Evolutionary conservation across 331 rosid species (phyloP).

Genomic region (Acacia pycnantha): DNA sequence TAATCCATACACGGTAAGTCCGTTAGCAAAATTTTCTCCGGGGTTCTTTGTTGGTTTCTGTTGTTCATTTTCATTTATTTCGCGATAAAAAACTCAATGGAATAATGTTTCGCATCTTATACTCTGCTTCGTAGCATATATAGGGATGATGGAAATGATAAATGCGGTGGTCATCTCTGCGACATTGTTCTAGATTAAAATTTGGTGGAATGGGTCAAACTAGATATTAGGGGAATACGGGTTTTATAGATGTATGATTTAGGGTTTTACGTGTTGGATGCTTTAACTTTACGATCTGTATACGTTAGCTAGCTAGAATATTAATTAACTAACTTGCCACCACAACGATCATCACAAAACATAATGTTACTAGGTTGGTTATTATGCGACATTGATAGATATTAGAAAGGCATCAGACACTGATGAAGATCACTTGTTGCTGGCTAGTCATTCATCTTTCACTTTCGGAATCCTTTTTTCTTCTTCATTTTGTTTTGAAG

Average conservation of each 20-base stretch:
- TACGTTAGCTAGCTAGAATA: background rate
- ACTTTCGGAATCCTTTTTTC: background rate
- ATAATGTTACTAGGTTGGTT: background rate
- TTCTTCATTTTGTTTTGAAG: background rate
- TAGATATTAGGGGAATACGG: background rate
- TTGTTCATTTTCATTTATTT: background rate
- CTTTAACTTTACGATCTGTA: conserved; percentile 4
- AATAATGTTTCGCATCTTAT: background rate
- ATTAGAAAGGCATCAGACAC: background rate
- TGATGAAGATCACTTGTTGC: background rate
- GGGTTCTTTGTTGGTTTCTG: background rate
- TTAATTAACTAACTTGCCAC: background rate
- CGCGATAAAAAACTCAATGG: background rate
- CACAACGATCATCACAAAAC: background rate
- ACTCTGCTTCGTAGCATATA: background rate
- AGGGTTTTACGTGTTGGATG: conserved; percentile 8
- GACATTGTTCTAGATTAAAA: conserved; percentile 1
- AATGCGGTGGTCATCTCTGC: conserved; percentile 11
- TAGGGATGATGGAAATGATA: conserved; percentile 7
- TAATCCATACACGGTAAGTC: conserved; percentile 13
- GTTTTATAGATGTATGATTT: background rate
- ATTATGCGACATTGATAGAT: background rate
- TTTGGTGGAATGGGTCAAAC: background rate
- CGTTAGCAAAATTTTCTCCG: background rate
- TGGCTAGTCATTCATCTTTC: background rate